Evolutionary conservation across 306 rosid genomes (phyloP), one percentile per base, ranked within the genome.

Genomic region (Trifolium pratense): DNA sequence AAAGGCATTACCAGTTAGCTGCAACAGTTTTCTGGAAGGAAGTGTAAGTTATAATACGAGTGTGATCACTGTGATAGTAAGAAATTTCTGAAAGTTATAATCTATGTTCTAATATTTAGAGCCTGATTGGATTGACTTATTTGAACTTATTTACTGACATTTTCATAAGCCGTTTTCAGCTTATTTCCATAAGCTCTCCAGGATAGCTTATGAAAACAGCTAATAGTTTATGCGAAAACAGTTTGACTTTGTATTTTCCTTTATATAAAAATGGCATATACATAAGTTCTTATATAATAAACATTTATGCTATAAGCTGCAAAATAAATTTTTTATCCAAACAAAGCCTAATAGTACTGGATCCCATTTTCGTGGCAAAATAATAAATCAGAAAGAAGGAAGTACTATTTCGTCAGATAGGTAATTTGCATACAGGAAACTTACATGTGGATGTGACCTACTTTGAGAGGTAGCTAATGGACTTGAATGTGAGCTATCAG

Each of bases 391-490:
- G 25, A 21, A 21, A 21, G 1, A 21, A 21, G 25, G 25, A 21
- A 21, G 15, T 12, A 8, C 31, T 25, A 37, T 3, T 23, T 39
- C 18, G 48, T 42, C 16, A 20, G 11, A 21, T 15, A 21, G 7
- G 42, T 7, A 16, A 58, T 20, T 17, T 34, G 42, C 36, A 56
- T 66, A n/a, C 9, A 18, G 12, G 17, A 25, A 53, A 71, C 84
- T 80, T 75, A 75, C 84, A 32, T 12, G 37, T 70, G 48, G 29
- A 75, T 23, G 46, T 40, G 61, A 9, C 26, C 21, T 15, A 67
- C 6, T 2, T 6, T 18, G 51, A 25, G 59, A 34, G 21, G 46
- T 49, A 74, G 64, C 57, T 62, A 55, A 36, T 9, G 45, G 26
- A 26, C 20, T 1, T 15, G 66, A 60, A 1, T 60, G n/a, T 34